Evolutionary conservation across 371 early-diverging fungal genomes (phyloP).

Genomic region (Syncephalastrum sp.): DNA sequence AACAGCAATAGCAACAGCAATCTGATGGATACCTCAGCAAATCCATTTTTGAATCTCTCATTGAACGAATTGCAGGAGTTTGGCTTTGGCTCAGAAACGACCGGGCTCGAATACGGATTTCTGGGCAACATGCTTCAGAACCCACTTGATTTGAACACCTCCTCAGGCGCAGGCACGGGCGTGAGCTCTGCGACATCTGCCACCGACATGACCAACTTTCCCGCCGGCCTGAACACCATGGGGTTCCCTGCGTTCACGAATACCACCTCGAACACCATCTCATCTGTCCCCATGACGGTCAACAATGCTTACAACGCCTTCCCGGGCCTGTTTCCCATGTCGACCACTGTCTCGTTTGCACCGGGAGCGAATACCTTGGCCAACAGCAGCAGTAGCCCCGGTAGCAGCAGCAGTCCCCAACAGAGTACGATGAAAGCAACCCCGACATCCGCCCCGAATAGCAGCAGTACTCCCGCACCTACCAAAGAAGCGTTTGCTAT

Average conservation of each 20-base stretch:
- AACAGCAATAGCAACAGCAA: not conserved
- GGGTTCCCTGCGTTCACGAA: slow-evolving; percentile 1
- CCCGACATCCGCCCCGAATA: too few species aligned
- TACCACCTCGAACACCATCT: not conserved
- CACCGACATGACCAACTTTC: slow-evolving; percentile 1
- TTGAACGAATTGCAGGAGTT: slow-evolving; percentile 23
- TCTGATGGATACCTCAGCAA: not conserved
- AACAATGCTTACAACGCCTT: too few species aligned
- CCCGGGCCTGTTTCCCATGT: slow-evolving; percentile 11
- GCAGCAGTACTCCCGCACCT: too few species aligned
- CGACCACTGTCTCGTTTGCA: slow-evolving; percentile 13
- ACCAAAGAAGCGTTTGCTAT: too few species aligned
- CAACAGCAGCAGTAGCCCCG: not conserved
- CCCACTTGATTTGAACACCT: slow-evolving; percentile 16
- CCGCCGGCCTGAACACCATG: slow-evolving; percentile 2
- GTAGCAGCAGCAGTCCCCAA: too few species aligned
- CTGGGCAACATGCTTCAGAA: slow-evolving; percentile 42
- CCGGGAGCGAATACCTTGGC: slow-evolving; percentile 15
- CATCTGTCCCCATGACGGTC: too few species aligned
- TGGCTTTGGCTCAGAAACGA: slow-evolving; percentile 47
- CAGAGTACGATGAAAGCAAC: too few species aligned
- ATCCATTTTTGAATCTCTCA: slow-evolving; percentile 1
- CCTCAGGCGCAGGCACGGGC: not conserved
- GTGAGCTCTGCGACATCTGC: not conserved
- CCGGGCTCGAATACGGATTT: slow-evolving; percentile 47